Base-by-base conservation (phyloP, 106 monocot genomes). In the Cymbidium sinense region DNA sequence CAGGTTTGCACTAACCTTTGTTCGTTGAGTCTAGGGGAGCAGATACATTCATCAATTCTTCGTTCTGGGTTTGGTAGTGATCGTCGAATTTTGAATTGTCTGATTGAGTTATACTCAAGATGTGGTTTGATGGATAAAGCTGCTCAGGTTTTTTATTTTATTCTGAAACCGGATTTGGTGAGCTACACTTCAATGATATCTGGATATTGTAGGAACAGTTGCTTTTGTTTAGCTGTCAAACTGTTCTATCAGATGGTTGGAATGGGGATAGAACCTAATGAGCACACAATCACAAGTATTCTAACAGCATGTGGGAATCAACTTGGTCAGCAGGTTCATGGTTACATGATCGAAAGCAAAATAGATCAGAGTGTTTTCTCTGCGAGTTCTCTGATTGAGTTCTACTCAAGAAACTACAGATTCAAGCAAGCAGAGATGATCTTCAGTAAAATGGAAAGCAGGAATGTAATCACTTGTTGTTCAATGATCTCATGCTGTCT, bases 261-360 rank as follows among this genome's bases (percentile, higher is more conserved):
- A 7, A 47, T 25, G 21, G 91, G 86, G 3, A 7, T 91, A 19
- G 34, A 86, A 28, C 87, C 91, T 31, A 94, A 94, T 61, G 91
- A 89, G 23, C 83, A 87, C 65, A 89, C 91, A 6, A 58, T 95
- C 27, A 54, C 89, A n/a, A 85, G 86, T 73, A 72, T 95, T 54
- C 76, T 95, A 10, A 72, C 70, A 8, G 91, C 86, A 28, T 89
- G 91, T 34, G 64, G 76, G 19, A 70, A 13, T n/a, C 64, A 15
- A 8, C 75, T 95, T 34, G 94, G 94, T 27, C 76, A 95, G 75
- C 91, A 95, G 76, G 86, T 95, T 20, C 91, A 95, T 87, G 83
- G 80, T 35, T 95, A 84, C 75, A 88, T 95, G 94, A 82, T 95
- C 31, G 91, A 94, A 67, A 75, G 73, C 35, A 83, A 43, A 73